Evolutionary conservation across 805 yeast species (phyloP), one percentile per base, ranked within the genome.

Genomic region (Starmerella sirachaensis): DNA sequence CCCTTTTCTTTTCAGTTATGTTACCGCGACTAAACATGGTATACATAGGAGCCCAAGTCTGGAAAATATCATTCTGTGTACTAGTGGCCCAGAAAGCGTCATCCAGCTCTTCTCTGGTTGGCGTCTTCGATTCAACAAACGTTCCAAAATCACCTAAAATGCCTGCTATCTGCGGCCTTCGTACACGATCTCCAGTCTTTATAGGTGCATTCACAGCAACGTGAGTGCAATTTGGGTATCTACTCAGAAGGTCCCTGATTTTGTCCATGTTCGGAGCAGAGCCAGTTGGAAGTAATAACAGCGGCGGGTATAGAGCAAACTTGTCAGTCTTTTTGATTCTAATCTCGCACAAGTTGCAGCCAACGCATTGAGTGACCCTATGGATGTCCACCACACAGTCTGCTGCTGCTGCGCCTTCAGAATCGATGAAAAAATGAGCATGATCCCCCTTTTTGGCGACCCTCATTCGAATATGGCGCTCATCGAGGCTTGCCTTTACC

Each of bases 1-100:
- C 65, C 16, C 94, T 57, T 11, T 72, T 67, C 55, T 83, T 83
- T 52, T 83, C 94, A 46, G 78, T 78, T 49, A 84, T 71, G 54
- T 83, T 83, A 1, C 94, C 94, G 14, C 94, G 58, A 33, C 86
- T 76, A 54, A 84, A 84, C 94, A 83, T 83, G 2, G 93, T 81
- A 51, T 73, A 77, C 38, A 67, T 55, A 2, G 94, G 94, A 5
- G 88, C 82, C 94, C 94, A 83, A 8, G 69, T 66, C 51, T 83
- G 94, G 45, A 55, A 62, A 3, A 83, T 72, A 2, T 84, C 85
- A 54, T 84, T 81, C 50, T 83, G 94, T 2, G 64, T 58, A 1
- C 66, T 66, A 9, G 65, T 57, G 48, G 85, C 79, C 94, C 94
- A 83, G 48, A 83, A 70, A 0, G 81, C 78, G 0, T 50, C 29